Conservation (phyloP, 169 alveolate species). For the Perkinsus olseni region DNA sequence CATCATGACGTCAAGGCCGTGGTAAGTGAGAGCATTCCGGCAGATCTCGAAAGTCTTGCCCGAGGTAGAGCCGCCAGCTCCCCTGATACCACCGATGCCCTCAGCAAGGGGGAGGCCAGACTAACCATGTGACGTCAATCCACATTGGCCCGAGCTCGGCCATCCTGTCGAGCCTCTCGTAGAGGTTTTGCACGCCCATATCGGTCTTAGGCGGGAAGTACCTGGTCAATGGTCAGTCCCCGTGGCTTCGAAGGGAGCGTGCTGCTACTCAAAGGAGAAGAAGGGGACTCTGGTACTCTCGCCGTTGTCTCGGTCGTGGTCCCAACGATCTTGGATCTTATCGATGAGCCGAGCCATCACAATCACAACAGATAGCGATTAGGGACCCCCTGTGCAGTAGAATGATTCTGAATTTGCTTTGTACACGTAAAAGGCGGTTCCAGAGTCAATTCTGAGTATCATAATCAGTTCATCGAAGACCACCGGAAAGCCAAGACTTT, state of each 20-base stretch:
- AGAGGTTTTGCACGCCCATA: constrained; percentile 40
- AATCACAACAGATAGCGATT: not conserved
- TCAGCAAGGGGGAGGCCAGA: not conserved
- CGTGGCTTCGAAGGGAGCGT: not conserved
- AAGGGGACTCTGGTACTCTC: constrained; percentile 8
- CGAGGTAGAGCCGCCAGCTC: constrained; percentile 46
- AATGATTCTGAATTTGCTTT: too few relatives aligned
- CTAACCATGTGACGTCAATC: constrained; percentile 54
- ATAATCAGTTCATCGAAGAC: too few relatives aligned
- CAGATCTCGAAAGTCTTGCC: constrained; percentile 43
- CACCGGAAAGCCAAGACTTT: too few relatives aligned
- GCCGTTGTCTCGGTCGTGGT: constrained; percentile 3
- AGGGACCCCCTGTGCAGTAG: too few relatives aligned
- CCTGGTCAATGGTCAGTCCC: not conserved
- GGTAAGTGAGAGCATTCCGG: constrained; percentile 32
- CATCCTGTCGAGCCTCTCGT: constrained; percentile 53
- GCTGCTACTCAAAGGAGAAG: constrained; percentile 38
- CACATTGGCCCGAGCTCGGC: constrained; percentile 43
- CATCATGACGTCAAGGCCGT: constrained; percentile 58
- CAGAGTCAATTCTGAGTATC: too few relatives aligned
- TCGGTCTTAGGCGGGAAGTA: constrained; percentile 58
- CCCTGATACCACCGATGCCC: not conserved
- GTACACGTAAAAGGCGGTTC: too few relatives aligned
- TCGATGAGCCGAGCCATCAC: not conserved
- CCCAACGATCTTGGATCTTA: constrained; percentile 6